Evolutionary conservation across 192 early-diverging fungal genomes (phyloP), one percentile per base, ranked within the genome.

Genomic region (Coemansia asiatica): DNA sequence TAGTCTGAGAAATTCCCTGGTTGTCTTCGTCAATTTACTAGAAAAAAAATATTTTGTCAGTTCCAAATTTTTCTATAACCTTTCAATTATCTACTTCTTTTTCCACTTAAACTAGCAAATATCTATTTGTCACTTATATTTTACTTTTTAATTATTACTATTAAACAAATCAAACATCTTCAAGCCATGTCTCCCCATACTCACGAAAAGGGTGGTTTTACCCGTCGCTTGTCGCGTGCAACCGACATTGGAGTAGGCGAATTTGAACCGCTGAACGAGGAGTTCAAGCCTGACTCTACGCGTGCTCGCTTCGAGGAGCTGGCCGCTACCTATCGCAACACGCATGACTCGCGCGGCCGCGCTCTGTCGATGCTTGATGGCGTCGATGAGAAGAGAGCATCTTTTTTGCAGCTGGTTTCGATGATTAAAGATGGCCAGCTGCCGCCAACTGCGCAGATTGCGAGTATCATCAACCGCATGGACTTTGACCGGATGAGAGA

Each of bases 261-360:
- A 5, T 71, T 71, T 56, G 53, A 21, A 13, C 68, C 77, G 0
- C 55, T 80, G 53, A 35, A 6, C 40, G 77, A 80, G 35, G 29
- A 64, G 15, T 80, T 62, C 57, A 80, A 80, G 65, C 62, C 68
- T 19, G 47, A 29, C 19, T 80, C 77, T 1, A 80, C 77, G 1
- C 68, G 77, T 1, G 77, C 77, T 18, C 77, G 72, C 29, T 80
- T 80, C 28, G 77, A 80, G 23, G 77, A 80, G 72, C 77, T 80
- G 10, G 72, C 60, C 59, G 60, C 35, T 38, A 74, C 71, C n/a
- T 80, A 80, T 55, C 71, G 77, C 64, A 67, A 27, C 36, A 54
- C 72, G 23, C 47, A 70, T 16, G 77, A 71, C 63, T 23, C 15
- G 16, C 57, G 60, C 15, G 77, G 77, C 44, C 60, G 40, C 13